Conservation (phyloP, 345 rosid species). For the Gossypium anomalum region DNA sequence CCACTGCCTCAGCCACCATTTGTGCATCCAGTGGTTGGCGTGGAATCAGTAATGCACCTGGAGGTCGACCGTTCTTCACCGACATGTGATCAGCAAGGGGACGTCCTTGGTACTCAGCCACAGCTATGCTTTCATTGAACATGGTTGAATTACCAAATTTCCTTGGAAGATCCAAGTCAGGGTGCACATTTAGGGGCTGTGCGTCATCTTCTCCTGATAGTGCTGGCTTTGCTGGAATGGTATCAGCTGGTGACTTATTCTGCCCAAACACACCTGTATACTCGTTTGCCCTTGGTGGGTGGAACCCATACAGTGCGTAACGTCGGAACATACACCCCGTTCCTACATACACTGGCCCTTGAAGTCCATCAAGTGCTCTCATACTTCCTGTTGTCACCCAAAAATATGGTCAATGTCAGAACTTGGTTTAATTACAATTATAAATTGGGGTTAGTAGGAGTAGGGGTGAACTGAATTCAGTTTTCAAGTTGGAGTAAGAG, state of each 20-base stretch:
- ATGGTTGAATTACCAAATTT: conserved; percentile 71
- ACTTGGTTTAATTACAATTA: too few relatives aligned
- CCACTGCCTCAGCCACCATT: conserved; percentile 95
- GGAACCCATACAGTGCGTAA: conserved; percentile 83
- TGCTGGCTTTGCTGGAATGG: conserved; percentile 24
- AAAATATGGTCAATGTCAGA: not conserved
- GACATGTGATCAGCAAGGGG: conserved; percentile 90
- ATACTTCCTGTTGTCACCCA: conserved; percentile 58
- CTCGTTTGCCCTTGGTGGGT: conserved; percentile 87
- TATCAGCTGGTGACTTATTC: conserved; percentile 39
- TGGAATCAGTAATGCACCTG: conserved; percentile 70
- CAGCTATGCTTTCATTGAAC: conserved; percentile 69
- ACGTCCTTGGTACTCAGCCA: conserved; percentile 87
- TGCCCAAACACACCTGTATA: conserved; percentile 69
- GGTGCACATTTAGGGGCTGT: conserved; percentile 61
- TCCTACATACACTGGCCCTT: conserved; percentile 92
- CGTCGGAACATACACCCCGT: conserved; percentile 95
- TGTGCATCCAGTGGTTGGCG: conserved; percentile 90
- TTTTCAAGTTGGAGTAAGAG: too few relatives aligned
- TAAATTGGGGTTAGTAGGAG: too few relatives aligned
- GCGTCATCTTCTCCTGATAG: conserved; percentile 38
- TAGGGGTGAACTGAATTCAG: too few relatives aligned
- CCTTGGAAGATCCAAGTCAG: conserved; percentile 64
- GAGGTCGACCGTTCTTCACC: conserved; percentile 92
- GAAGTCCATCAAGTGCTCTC: conserved; percentile 93